Evolutionary conservation across 169 alveolate species (phyloP).

Genomic region (Eimeria falciformis): DNA sequence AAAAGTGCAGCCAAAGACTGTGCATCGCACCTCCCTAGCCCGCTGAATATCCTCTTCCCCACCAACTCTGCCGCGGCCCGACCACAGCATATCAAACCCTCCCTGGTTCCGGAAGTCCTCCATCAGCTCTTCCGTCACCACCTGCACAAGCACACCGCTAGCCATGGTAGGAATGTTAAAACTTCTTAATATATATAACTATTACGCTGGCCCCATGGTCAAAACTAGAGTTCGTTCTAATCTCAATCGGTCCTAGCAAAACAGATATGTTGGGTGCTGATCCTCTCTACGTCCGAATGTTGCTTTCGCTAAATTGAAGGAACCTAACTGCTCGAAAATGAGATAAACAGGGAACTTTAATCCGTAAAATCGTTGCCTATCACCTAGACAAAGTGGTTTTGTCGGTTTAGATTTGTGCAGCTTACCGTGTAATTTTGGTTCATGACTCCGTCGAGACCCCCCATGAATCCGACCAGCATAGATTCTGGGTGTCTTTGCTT

Average conservation of each 20-base stretch:
- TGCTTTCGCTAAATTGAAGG: too few relatives aligned
- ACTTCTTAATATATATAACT: slow-evolving; percentile 92
- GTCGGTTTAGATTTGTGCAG: background rate
- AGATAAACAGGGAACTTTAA: too few relatives aligned
- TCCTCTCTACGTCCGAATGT: too few relatives aligned
- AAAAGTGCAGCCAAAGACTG: background rate
- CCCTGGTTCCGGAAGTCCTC: slow-evolving; percentile 97
- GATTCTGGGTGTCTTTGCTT: slow-evolving; percentile 71
- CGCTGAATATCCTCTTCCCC: slow-evolving; percentile 93
- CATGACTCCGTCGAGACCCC: slow-evolving; percentile 78
- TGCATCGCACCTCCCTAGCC: slow-evolving; percentile 86
- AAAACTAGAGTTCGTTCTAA: background rate
- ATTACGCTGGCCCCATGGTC: background rate
- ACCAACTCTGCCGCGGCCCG: slow-evolving; percentile 98
- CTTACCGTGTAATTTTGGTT: slow-evolving; percentile 72
- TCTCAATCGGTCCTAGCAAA: too few relatives aligned
- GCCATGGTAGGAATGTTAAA: background rate
- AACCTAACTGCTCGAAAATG: too few relatives aligned
- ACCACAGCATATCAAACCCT: slow-evolving; percentile 99
- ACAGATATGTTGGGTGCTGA: too few relatives aligned
- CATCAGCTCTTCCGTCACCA: slow-evolving; percentile 93
- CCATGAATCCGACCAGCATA: slow-evolving; percentile 79
- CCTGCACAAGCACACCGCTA: slow-evolving; percentile 36
- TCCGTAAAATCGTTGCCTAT: too few relatives aligned
- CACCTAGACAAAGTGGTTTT: too few relatives aligned